Evolutionary conservation across 2,329 filamentous ascomycete genomes (phyloP), one percentile per base, ranked within the genome.

Genomic region (Onygena corvina): DNA sequence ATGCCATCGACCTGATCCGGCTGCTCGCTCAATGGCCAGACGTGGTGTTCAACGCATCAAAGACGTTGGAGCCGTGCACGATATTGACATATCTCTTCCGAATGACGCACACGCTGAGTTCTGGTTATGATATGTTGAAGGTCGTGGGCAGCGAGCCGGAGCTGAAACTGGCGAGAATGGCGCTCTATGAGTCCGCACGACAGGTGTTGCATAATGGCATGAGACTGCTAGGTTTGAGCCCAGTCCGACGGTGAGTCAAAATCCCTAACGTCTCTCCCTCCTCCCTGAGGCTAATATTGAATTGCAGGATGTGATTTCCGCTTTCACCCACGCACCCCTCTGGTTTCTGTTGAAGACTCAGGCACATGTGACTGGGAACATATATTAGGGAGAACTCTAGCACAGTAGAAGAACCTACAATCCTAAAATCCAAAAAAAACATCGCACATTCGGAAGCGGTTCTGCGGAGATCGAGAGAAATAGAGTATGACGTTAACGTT

Each of bases 31-130:
- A 79, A 50, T 85, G 79, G 67, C 81, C 80, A 0, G 81, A 84
- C 51, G 74, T 80, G 1, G 74, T 81, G 33, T 59, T 76, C 52
- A 77, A 80, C 52, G 80, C 80, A 0, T 68, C 76, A 61, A 81
- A 77, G 66, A 81, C 77, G 0, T 73, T 80, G n/a, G 81, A 84
- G 58, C 80, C 81, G 0, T 73, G 78, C 2, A 81, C 78, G 0
- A 73, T 83, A n/a, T 66, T 84, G 23, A 77, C 73, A 1, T 84
- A 84, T 58, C 66, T 84, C 38, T 82, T 82, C 71, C 77, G 77
- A 66, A 79, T 82, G 74, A 75, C 76, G 12, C 79, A 81, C 63
- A 68, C 73, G 55, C 63, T 82, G 48, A 78, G 73, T 60, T 77
- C 74, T 14, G 76, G 76, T 56, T 81, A 82, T 62, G 78, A 81